Evolutionary conservation across 2,329 filamentous ascomycete species (phyloP), one percentile per base, ranked within the genome.

Genomic region (Metarhizium anisopliae): DNA sequence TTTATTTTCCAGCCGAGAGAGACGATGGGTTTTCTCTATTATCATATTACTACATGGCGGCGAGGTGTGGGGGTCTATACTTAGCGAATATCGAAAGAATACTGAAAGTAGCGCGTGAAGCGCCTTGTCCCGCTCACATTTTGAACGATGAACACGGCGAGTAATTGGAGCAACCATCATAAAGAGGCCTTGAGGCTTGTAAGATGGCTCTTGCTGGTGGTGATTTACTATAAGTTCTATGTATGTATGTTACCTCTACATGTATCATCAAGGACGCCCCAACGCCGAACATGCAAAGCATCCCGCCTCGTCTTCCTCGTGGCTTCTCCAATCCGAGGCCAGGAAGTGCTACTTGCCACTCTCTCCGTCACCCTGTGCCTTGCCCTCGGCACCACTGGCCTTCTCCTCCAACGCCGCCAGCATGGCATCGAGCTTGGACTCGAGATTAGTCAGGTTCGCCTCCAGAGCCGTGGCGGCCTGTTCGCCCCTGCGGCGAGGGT

Each of bases 371-470:
- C 14, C 11, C 38, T 16, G 38, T 16, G n/a, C 6, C 42, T 20
- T 20, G 4, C 10, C n/a, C n/a, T 18, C 42, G 3, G 16, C 18
- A 20, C 32, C 32, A 35, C 42, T 20, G 42, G 42, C 45, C 40
- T 53, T 32, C 16, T 60, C 63, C 55, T 78, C 79, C 51, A 81
- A 68, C 29, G 74, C 73, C 16, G 75, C 77, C 25, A 84, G 71
- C 25, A 84, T 69, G 57, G 73, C 74, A 58, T 83, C 79, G n/a
- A 84, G 73, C 64, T 76, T 81, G 62, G 69, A 72, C 66, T 83
- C 80, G 20, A 84, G 71, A 38, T 63, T 75, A 8, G 73, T 71
- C 52, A 84, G 71, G 60, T 77, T 78, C 2, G 74, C 70, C 63
- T 84, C 81, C 18, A 84, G 74, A 35, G 72, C 73, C 11, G 74